phyloP scores from a whole-genome alignment of 495 filamentous ascomycete genomes.

The Penicillium arizonense region DNA sequence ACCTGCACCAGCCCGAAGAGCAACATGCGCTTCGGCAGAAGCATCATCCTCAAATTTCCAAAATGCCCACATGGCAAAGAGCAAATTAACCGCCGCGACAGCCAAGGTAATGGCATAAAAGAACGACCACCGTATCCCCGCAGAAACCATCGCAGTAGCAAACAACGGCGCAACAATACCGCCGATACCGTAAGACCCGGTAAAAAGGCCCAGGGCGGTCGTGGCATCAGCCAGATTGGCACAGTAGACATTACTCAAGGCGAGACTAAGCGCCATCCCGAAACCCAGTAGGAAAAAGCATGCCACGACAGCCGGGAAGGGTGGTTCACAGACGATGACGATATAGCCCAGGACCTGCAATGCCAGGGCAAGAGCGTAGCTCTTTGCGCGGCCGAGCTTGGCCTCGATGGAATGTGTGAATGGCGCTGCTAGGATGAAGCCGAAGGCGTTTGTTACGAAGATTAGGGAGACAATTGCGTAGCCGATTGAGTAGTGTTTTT shows the following conservation, averaged over 20 bases:
- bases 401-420: constrained; percentile 48
- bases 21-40: constrained; percentile 23
- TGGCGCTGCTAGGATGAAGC: constrained; percentile 72
- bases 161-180: constrained; percentile 68
- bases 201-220: constrained; percentile 58
- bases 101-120: constrained; percentile 27
- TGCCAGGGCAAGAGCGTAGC: constrained; percentile 54
- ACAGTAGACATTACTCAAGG: constrained; percentile 73
- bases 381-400: constrained; percentile 61
- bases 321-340: constrained; percentile 62
- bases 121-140: constrained; percentile 34
- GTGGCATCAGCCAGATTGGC: constrained; percentile 66
- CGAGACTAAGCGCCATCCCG: constrained; percentile 63
- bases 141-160: constrained; percentile 56
- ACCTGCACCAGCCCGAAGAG: constrained; percentile 30
- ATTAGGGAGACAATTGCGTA: constrained; percentile 76
- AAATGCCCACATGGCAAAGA: constrained; percentile 54
- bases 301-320: constrained; percentile 64
- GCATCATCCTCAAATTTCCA: constrained; percentile 53
- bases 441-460: constrained; percentile 74
- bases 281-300: constrained; percentile 67
- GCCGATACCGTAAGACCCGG: constrained; percentile 73
- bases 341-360: constrained; percentile 56
- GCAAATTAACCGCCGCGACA: constrained; percentile 48
- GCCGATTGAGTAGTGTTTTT: constrained; percentile 66